Conservation (phyloP, 768 basidiomycete genomes). For the Hygrophorus russula region DNA sequence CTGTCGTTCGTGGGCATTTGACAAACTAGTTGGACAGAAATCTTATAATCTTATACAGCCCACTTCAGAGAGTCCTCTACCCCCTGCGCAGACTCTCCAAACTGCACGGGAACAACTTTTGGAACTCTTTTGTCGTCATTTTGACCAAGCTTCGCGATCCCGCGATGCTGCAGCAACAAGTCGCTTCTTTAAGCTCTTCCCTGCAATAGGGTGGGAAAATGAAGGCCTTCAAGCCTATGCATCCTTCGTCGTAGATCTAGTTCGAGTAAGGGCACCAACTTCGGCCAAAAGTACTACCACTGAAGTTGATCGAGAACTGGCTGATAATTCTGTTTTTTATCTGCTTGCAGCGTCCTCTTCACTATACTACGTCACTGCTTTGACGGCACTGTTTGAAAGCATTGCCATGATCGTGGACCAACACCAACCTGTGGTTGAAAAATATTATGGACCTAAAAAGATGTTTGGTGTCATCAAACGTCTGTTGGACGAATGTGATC, state of each 20-base stretch:
- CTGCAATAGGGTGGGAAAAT: conserved; percentile 85
- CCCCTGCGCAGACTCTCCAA: conserved; percentile 76
- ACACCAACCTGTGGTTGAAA: conserved; percentile 95
- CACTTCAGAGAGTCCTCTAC: conserved; percentile 76
- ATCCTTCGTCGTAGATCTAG: conserved; percentile 84
- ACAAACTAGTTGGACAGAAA: conserved; percentile 1
- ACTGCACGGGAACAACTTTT: conserved; percentile 66
- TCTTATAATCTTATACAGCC: conserved; percentile 43
- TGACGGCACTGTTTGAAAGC: conserved; percentile 90
- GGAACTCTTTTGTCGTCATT: conserved; percentile 65
- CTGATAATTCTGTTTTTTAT: conserved; percentile 7
- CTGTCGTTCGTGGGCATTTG: conserved; percentile 53
- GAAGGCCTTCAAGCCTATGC: conserved; percentile 92
- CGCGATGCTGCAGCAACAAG: conserved; percentile 82
- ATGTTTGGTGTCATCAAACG: conserved; percentile 73
- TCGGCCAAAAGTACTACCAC: conserved; percentile 65
- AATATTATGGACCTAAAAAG: conserved; percentile 87
- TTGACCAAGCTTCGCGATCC: conserved; percentile 68
- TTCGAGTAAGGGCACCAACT: conserved; percentile 64
- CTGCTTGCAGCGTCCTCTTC: conserved; percentile 69
- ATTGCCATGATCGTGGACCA: conserved; percentile 96
- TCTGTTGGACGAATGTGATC: conserved; percentile 79
- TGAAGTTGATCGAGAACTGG: neutral
- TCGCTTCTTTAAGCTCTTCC: conserved; percentile 95
- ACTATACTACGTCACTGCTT: conserved; percentile 77